phyloP scores from a whole-genome alignment of 1,284 basidiomycete genomes.

The Apiotrichum montevideense region DNA sequence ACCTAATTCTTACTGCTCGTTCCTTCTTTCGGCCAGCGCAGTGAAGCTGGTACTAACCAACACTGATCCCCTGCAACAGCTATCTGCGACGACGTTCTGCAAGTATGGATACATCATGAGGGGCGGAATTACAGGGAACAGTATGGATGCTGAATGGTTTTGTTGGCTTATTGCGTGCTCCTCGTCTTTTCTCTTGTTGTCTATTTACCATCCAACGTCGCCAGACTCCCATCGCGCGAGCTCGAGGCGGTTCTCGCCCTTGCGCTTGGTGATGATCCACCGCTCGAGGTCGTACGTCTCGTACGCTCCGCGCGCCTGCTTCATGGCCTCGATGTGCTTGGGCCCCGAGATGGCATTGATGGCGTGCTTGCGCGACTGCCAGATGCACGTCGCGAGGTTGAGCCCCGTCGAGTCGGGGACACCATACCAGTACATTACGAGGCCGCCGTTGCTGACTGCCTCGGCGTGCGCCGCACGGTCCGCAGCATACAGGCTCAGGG shows the following conservation, averaged over 20 bases:
- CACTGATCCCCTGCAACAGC: no score
- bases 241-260: slow-evolving; percentile 57
- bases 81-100: no score
- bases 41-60: no score
- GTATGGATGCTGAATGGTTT: no score
- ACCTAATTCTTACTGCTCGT: no score
- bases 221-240: slow-evolving; percentile 59
- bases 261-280: slow-evolving; percentile 60
- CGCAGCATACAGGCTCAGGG: slow-evolving; percentile 66
- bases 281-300: slow-evolving; percentile 73
- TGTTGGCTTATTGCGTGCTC: background rate
- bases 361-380: slow-evolving; percentile 73
- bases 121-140: no score
- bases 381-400: slow-evolving; percentile 92
- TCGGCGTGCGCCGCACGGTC: slow-evolving; percentile 83
- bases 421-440: slow-evolving; percentile 79
- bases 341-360: slow-evolving; percentile 70
- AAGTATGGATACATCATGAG: no score
- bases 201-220: slow-evolving; percentile 55
- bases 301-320: slow-evolving; percentile 67
- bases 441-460: slow-evolving; percentile 73
- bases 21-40: no score
- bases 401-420: slow-evolving; percentile 69
- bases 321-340: slow-evolving; percentile 74
- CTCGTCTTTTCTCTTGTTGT: background rate